These are phyloP conservation scores for Metarhizium humberi DNA, from an alignment of 2,329 filamentous ascomycete species.

Conservation along the genomic window DNA sequence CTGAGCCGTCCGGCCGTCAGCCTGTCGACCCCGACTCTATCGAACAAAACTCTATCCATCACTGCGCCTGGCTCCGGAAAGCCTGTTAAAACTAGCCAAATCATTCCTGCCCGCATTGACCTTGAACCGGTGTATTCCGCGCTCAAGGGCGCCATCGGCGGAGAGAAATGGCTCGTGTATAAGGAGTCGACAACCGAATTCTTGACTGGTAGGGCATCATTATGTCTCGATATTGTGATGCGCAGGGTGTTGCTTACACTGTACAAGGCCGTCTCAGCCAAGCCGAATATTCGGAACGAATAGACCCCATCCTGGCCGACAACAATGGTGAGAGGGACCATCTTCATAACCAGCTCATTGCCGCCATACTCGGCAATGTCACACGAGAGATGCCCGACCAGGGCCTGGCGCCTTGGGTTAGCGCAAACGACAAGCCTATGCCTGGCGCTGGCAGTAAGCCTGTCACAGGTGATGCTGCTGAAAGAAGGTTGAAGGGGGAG, in stretches of 20 bases:
- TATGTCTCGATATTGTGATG: background rate
- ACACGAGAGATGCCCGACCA: slow-evolving; percentile 60
- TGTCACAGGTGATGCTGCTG: slow-evolving; percentile 54
- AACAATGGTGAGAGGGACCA: slow-evolving; percentile 50
- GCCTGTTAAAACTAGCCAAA: slow-evolving; percentile 49
- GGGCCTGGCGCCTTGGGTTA: slow-evolving; percentile 62
- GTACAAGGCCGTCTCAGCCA: slow-evolving; percentile 53
- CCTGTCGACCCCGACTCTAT: slow-evolving; percentile 49
- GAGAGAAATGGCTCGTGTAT: slow-evolving; percentile 55
- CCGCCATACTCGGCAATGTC: slow-evolving; percentile 59
- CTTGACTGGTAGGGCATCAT: slow-evolving; percentile 41
- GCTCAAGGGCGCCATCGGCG: slow-evolving; percentile 49
- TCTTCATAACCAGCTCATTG: slow-evolving; percentile 58
- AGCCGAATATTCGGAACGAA: slow-evolving; percentile 46
- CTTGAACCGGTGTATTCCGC: slow-evolving; percentile 55
- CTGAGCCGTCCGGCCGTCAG: slow-evolving; percentile 51
- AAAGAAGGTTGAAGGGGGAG: slow-evolving; percentile 57
- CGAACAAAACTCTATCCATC: slow-evolving; percentile 47
- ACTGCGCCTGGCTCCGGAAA: slow-evolving; percentile 40
- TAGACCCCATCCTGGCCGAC: slow-evolving; percentile 51
- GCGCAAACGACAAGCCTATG: slow-evolving; percentile 58
- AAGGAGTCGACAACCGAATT: slow-evolving; percentile 56
- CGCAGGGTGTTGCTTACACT: background rate
- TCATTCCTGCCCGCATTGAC: slow-evolving; percentile 57
- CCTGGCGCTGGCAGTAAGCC: slow-evolving; percentile 49